Base-by-base conservation (phyloP, 129 eudicot species). In the Scalesia atractyloides region DNA sequence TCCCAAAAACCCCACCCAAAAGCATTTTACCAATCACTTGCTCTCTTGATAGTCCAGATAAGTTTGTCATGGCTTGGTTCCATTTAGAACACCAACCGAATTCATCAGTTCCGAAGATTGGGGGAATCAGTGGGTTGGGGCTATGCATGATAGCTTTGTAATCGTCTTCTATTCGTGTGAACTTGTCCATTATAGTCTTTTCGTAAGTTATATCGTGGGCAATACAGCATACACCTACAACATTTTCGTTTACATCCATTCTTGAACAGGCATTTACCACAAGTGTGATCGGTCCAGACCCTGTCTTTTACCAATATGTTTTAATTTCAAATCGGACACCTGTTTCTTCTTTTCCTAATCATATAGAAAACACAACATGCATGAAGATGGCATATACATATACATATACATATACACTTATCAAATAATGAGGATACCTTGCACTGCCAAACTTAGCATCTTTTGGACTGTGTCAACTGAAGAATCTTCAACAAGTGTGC, bases 81-180 rank as follows among this genome's bases (percentile, higher is more conserved):
- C 98, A 93, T 68, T 93, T 97, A 1, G 89, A 83, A 69, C 98
- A 93, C 96, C 96, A 93, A 26, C 97, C 97, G 36, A 84, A 87
- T 51, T 93, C 97, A 80, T 93, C 97, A 5, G 97, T 84, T 68
- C 97, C 98, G 73, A 93, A 93, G 63, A 93, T 89, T 19, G 98
- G 98, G 10, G 98, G 98, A 57, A 89, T 93, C 24, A 93, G 67
- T 9, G 98, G 96, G 80, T 82, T 86, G 16, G 98, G 97, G 48
- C 86, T 93, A 66, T 89, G 98, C 17, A 93, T 59, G 4, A 93
- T 87, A 18, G 97, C 90, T 74, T 84, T 82, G 82, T 93, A 89
- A 66, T 93, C 98, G 1, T 97, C 97, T 72, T 93, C 89, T 12
- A 90, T 90, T 79, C 87, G 80, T 4, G 89, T 89, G 82, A 93